Base-by-base conservation (phyloP, 2,329 filamentous ascomycete species). In the Alternaria triticimaculans region DNA sequence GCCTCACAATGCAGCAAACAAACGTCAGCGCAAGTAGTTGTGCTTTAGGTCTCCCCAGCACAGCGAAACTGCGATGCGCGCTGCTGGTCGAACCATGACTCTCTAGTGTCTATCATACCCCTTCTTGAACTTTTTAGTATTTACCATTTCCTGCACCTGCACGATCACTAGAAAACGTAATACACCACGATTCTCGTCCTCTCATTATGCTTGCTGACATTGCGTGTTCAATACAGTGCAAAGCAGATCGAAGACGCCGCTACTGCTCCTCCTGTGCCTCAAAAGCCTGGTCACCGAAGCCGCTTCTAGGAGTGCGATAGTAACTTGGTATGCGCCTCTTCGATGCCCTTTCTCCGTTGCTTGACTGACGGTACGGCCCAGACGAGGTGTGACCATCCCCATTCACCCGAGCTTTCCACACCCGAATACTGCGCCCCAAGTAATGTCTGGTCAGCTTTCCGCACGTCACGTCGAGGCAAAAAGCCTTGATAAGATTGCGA, bases 1-100 rank as follows among this genome's bases (percentile, higher is more conserved):
- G 67, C 75, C 77, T 77, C 70, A 77, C 76, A 70, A 71, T 67
- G 70, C 72, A 75, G 70, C 67, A 65, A 76, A 69, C 64, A 76
- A 74, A 71, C 75, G 72, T 69, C 72, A 72, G 58, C 72, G 70
- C 67, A 71, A 71, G 62, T 74, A 70, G 65, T 51, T 49, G 55
- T 45, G 50, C 58, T 26, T 61, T 62, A 62, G 65, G 41, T 57
- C 28, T 65, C 51, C 30, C 61, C 46, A 45, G 56, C 54, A 60
- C 43, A 51, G 51, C 55, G 57, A 60, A 18, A 48, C 50, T 56
- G 43, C 58, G 60, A 44, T n/a, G 41, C 50, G 44, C 37, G 25
- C 60, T 48, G 21, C 37, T 25, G 49, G 50, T 49, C 44, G 45
- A 33, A 28, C 30, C 41, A 25, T 44, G 44, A 26, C 68, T 55